Base-by-base conservation (phyloP, 2,329 filamentous ascomycete species). In the Epichloe coenophiala region DNA sequence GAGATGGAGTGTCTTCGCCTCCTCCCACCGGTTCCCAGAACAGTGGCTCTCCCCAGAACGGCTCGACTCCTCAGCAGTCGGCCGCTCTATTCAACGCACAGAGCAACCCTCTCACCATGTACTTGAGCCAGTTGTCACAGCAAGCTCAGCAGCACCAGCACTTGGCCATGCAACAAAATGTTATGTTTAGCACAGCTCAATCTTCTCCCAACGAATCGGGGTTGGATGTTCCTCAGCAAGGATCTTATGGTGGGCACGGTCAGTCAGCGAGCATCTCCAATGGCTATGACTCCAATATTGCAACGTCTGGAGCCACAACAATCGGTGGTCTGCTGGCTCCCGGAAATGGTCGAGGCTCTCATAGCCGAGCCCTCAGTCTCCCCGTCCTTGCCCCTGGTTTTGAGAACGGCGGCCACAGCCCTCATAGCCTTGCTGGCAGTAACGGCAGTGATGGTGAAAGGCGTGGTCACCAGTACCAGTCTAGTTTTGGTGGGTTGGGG, bases 31-130 rank as follows among this genome's bases (percentile, higher is more conserved):
- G 80, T 55, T 77, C 76, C 59, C 80, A 78, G 57, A 77, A 74
- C 63, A 75, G 75, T 61, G 76, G 69, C 61, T 77, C 72, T 56
- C 81, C 70, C 54, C 81, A 71, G 39, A 73, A 74, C 56, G 68
- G 67, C 51, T 70, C 62, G 68, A 81, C 61, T 68, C 84, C 61
- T 69, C 82, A 69, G 57, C 84, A 81, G 23, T 79, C 85, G 1
- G 84, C 84, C 2, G 78, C 81, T 19, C 79, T 95, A 52, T 80
- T 95, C 66, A 93, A 90, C 65, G 81, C 80, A 48, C 84, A 75
- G 61, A 91, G 81, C 72, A 96, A 96, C 66, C 91, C 91, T 0
- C 68, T 97, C 65, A 95, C 90, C 23, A 82, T 96, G 80, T 97
- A 96, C 65, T 77, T 96, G 53, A 91, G 83, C 67, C 88, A 94